These are phyloP conservation scores for Chalciporus sphaerocephalus DNA, from an alignment of 768 basidiomycete species.

Conservation along the genomic window DNA sequence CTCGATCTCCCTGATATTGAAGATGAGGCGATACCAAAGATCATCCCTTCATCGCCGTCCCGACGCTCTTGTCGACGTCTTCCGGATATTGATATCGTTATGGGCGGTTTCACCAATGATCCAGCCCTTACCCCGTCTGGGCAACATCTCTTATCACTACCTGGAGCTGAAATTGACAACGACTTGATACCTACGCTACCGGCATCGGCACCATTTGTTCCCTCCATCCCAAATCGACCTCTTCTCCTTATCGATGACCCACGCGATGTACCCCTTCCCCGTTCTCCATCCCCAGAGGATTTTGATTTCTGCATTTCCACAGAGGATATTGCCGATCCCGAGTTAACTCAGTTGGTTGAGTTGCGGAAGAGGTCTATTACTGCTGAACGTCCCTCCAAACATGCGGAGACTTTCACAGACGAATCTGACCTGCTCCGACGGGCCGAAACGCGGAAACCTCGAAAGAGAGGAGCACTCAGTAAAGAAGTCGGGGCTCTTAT, in stretches of 20 bases:
- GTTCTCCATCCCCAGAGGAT: constrained; percentile 43
- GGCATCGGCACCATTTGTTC: constrained; percentile 5
- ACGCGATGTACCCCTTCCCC: constrained; percentile 35
- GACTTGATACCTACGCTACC: constrained; percentile 34
- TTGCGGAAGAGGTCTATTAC: constrained; percentile 36
- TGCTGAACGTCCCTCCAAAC: constrained; percentile 31
- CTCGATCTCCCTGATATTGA: constrained; percentile 32
- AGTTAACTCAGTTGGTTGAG: constrained; percentile 38
- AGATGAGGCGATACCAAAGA: constrained; percentile 19
- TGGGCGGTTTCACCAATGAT: constrained; percentile 16
- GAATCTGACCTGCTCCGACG: constrained; percentile 37
- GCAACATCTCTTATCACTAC: constrained; percentile 34
- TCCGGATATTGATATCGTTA: constrained; percentile 29
- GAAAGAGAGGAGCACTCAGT: constrained; percentile 50
- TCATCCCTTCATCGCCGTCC: constrained; percentile 27
- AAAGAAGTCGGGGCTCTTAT: constrained; percentile 55
- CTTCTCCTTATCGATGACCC: constrained; percentile 44
- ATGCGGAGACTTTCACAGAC: constrained; percentile 30
- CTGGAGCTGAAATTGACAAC: constrained; percentile 42
- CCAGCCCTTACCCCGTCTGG: constrained; percentile 15
- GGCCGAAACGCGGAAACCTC: constrained; percentile 40
- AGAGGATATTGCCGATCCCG: constrained; percentile 34
- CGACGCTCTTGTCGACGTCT: constrained; percentile 27
- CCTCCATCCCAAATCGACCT: constrained; percentile 18
- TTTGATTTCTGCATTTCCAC: constrained; percentile 35